Evolutionary conservation across 306 rosid species (phyloP), one percentile per base, ranked within the genome.

Genomic region (cucumber (Cucumis sativus)): DNA sequence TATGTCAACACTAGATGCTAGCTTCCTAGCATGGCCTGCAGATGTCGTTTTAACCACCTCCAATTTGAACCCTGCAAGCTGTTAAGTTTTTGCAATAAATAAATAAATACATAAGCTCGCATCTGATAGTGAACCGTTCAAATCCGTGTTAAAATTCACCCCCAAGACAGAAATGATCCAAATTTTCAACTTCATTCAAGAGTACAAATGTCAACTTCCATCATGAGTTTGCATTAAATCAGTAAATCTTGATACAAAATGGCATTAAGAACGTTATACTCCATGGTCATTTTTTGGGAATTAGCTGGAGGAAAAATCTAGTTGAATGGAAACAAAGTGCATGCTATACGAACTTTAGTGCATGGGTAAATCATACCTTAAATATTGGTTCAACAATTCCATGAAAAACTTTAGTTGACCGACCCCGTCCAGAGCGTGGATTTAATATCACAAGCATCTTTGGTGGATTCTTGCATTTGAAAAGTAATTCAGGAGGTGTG

Each of bases 31-130:
- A 89, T 95, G 99, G 81, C 97, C 99, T 14, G 97, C 97, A 77
- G 89, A 85, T 76, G 96, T 95, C 47, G 99, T 95, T 79, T 95
- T 92, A 70, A 89, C 91, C 16, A 95, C 88, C 89, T 95, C 97
- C 97, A 92, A 84, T 87, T 87, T 88, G 87, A 92, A 95, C 85
- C 99, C 99, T 82, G 99, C 97, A 85, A 95, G 99, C 99, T 95
- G 97, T 79, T 86, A 84, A 85, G 73, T 78, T 39, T 79, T 79
- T 80, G 84, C 37, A 18, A 74, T 33, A 21, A 74, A 18, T 21
- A 54, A 52, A 10, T 17, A 59, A 57, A 16, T 52, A 52, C 17
- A 1, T 52, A 52, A 52, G 57, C 49, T 43, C 11, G 6, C 52
- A 54, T 13, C 37, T 11, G 52, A 20, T 8, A 28, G 10, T 15